phyloP scores from a whole-genome alignment of 495 filamentous ascomycete species.

The Venustampulla echinocandica region DNA sequence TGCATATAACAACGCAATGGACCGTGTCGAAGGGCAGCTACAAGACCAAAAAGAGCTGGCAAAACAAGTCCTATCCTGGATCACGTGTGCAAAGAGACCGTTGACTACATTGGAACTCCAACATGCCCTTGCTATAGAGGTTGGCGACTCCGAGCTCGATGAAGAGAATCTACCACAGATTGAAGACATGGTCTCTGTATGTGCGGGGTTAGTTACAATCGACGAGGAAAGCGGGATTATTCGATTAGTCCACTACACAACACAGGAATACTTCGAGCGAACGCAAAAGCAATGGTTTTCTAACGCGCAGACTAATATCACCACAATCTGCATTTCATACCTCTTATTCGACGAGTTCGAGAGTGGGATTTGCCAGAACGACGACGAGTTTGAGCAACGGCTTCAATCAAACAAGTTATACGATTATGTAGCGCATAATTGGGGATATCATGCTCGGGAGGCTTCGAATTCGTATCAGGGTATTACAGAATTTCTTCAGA shows the following conservation, averaged over 20 bases:
- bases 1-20: conserved; percentile 17
- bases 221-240: conserved; percentile 39
- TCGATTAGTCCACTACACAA: conserved; percentile 49
- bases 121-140: conserved; percentile 16
- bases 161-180: conserved; percentile 26
- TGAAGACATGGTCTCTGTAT: conserved; percentile 30
- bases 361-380: conserved; percentile 7
- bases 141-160: conserved; percentile 23
- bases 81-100: conserved; percentile 18
- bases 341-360: conserved; percentile 25
- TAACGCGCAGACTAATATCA: conserved; percentile 27
- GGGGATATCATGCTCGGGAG: conserved; percentile 32
- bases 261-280: conserved; percentile 42
- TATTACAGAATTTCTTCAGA: conserved; percentile 17
- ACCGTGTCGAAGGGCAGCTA: conserved; percentile 22
- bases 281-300: conserved; percentile 29
- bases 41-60: conserved; percentile 17
- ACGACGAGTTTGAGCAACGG: conserved; percentile 26
- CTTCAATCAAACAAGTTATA: conserved; percentile 5
- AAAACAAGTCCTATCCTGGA: conserved; percentile 15
- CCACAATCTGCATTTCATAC: conserved; percentile 35
- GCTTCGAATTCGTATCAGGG: conserved; percentile 2
- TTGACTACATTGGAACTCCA: conserved; percentile 13
- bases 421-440: conserved; percentile 12
- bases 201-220: conserved; percentile 45